Conservation (phyloP, 805 yeast species). For the Candida yuanshanica region DNA sequence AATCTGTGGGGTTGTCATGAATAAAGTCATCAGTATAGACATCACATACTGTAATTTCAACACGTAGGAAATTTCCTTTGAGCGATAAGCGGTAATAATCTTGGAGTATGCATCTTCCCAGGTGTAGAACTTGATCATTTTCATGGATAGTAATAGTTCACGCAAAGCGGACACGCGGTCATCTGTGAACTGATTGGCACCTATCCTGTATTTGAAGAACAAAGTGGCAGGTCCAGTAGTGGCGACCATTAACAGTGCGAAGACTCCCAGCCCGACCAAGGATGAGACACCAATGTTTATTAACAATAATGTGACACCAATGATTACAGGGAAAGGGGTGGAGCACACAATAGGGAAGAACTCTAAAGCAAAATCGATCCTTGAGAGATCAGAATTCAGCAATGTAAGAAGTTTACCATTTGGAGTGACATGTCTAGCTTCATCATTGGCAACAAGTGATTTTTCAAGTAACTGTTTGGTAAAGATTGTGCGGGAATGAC, state of each 20-base stretch:
- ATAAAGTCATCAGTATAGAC: constrained; percentile 51
- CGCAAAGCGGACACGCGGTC: constrained; percentile 50
- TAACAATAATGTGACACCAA: constrained; percentile 52
- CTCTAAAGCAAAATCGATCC: constrained; percentile 66
- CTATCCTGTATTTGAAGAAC: constrained; percentile 38
- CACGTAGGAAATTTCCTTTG: constrained; percentile 50
- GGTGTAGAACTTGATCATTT: constrained; percentile 70
- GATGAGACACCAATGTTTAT: constrained; percentile 65
- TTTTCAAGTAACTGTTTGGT: constrained; percentile 66
- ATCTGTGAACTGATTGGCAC: constrained; percentile 54
- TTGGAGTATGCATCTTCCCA: constrained; percentile 77
- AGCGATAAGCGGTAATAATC: constrained; percentile 44
- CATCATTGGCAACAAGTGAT: constrained; percentile 50
- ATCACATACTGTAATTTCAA: constrained; percentile 48
- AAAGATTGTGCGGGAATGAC: constrained; percentile 58
- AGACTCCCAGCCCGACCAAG: constrained; percentile 53
- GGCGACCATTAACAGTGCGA: constrained; percentile 33
- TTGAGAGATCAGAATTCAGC: constrained; percentile 72
- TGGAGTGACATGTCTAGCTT: constrained; percentile 53
- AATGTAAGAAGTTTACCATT: constrained; percentile 65
- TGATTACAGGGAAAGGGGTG: constrained; percentile 49
- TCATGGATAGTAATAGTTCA: constrained; percentile 53
- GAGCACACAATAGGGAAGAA: constrained; percentile 48
- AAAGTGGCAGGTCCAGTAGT: constrained; percentile 41
- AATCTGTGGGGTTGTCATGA: constrained; percentile 40